These are phyloP conservation scores for Chaetothyriales sp. DNA, from an alignment of 2,329 filamentous ascomycete genomes.

Conservation along the genomic window DNA sequence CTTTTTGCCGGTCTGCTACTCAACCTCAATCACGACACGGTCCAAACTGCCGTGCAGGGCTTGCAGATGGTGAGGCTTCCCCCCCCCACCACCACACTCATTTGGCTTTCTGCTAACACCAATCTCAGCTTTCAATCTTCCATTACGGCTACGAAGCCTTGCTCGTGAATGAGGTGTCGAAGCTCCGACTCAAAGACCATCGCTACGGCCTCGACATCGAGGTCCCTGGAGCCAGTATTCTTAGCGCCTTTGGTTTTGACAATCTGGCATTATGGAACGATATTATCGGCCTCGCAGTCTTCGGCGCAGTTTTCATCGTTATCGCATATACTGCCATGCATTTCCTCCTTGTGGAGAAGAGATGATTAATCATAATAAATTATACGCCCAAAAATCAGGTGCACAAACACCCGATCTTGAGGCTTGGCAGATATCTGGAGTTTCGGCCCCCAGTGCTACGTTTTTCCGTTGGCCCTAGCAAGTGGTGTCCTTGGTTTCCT, in stretches of 20 bases:
- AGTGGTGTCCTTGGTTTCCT: too few species aligned
- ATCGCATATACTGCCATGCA: constrained; percentile 91
- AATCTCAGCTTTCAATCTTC: constrained; percentile 68
- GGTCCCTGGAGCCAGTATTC: constrained; percentile 82
- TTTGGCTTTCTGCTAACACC: constrained; percentile 19
- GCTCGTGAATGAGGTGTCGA: constrained; percentile 92
- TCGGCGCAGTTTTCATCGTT: constrained; percentile 70
- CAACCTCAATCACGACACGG: constrained; percentile 59
- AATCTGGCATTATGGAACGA: constrained; percentile 77
- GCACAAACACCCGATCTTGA: too few species aligned
- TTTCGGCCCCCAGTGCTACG: too few species aligned
- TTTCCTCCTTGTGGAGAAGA: constrained; percentile 76
- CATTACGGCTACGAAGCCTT: constrained; percentile 94
- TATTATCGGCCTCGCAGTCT: constrained; percentile 65
- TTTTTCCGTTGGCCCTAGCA: too few species aligned
- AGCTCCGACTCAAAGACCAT: constrained; percentile 76
- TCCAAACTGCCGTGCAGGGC: constrained; percentile 75
- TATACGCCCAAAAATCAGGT: neutral
- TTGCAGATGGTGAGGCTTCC: constrained; percentile 55
- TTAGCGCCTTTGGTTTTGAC: constrained; percentile 90
- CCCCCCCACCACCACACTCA: neutral
- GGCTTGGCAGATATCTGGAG: too few species aligned
- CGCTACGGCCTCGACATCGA: constrained; percentile 96
- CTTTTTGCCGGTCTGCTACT: constrained; percentile 87
- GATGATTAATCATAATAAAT: constrained; percentile 33